Evolutionary conservation across 2,329 filamentous ascomycete species (phyloP), one percentile per base, ranked within the genome.

Genomic region (Alternaria ventricosa): DNA sequence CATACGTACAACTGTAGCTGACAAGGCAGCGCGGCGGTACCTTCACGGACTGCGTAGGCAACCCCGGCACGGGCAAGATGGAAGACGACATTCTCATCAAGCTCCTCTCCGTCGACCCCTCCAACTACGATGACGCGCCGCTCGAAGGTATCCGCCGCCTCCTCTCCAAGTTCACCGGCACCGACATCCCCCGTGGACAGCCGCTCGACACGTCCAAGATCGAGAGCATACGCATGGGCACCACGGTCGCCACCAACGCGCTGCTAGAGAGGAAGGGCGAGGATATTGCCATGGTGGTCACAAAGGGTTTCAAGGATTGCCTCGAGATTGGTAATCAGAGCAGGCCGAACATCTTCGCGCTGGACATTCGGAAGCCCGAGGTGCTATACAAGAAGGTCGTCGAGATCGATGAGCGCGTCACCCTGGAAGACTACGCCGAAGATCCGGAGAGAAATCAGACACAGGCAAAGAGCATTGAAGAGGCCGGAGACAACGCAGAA

Each of bases 161-260:
- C 60, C 88, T 97, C 80, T 90, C 90, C 69, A 89, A 88, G 71
- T 96, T 96, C 79, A 88, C 89, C 3, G 86, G 87, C 57, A 86
- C 87, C 61, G 90, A 95, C 5, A 94, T 96, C 47, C 92, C 92
- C 4, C 89, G 94, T 51, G 93, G 93, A 25, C 85, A 94, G 76
- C 84, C 91, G 1, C 83, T 97, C 9, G 93, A 97, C 78, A 97
- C 94, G 1, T 88, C 89, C 18, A 83, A 89, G 74, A 96, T 97
- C 71, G 92, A 96, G 71, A 94, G 92, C 59, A 97, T 97, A 77
- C 90, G 94, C 51, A 97, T 97, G 94, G 94, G 94, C 47, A 97
- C 94, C 1, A 97, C 94, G 0, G 94, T 97, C 12, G 94, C 94
- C 10, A 97, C 94, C 1, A 97, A 97, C 79, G 94, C 94, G 0